These are phyloP conservation scores for Teratosphaeria zuluensis DNA, from an alignment of 2,329 filamentous ascomycete genomes.

Conservation along the genomic window DNA sequence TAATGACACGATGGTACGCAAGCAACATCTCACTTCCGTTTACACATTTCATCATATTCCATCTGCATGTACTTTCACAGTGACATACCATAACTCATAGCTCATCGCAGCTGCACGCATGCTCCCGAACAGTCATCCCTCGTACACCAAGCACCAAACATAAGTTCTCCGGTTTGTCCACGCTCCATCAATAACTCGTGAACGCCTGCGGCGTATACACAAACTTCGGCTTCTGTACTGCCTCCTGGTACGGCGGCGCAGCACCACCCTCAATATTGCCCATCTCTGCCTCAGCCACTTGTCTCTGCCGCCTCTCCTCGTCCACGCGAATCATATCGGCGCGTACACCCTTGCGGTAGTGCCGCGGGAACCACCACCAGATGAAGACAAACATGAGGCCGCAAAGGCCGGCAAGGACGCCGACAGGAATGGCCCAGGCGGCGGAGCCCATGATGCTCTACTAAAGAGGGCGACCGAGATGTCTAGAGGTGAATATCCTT, in stretches of 20 bases:
- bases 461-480: background rate
- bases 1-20: no score
- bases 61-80: no score
- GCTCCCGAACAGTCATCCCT: no score
- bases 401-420: slow-evolving; percentile 16
- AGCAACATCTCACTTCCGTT: no score
- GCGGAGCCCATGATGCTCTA: background rate
- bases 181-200: background rate
- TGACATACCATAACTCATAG: no score
- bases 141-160: no score
- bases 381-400: slow-evolving; percentile 15
- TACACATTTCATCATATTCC: no score
- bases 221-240: slow-evolving; percentile 1
- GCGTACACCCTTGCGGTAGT: slow-evolving; percentile 14
- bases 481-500: background rate
- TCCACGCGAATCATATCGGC: slow-evolving; percentile 11
- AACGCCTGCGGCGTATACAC: slow-evolving; percentile 6
- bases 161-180: background rate
- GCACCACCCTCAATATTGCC: background rate
- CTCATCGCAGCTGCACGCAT: no score
- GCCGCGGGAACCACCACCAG: slow-evolving; percentile 22
- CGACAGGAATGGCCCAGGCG: slow-evolving; percentile 14
- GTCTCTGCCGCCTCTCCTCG: slow-evolving; percentile 3
- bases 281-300: background rate
- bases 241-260: background rate